phyloP scores from a whole-genome alignment of 352 stramenopile genomes.

The Phytophthora idaei region DNA sequence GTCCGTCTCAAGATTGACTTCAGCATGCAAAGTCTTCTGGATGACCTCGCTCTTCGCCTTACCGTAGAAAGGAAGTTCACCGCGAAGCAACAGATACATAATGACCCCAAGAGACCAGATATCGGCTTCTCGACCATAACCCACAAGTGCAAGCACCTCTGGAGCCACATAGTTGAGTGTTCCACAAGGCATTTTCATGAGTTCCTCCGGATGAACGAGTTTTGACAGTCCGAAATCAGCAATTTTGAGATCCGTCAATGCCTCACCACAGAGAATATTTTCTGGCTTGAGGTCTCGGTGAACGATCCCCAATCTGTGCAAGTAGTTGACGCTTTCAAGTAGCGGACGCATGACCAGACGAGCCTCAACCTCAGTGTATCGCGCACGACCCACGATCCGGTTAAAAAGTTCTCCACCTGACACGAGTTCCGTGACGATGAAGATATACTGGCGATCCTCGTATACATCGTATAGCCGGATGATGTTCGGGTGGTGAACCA shows the following conservation, averaged over 20 bases:
- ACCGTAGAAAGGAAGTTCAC: constrained; percentile 91
- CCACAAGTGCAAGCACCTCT: constrained; percentile 88
- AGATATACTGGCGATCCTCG: constrained; percentile 94
- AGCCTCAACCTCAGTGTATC: constrained; percentile 91
- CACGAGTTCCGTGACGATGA: constrained; percentile 98
- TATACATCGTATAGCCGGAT: constrained; percentile 91
- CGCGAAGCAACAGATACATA: constrained; percentile 91
- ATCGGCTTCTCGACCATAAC: constrained; percentile 91
- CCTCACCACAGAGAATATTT: constrained; percentile 90
- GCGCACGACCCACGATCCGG: constrained; percentile 89
- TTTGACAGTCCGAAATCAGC: constrained; percentile 95
- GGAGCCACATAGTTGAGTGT: constrained; percentile 95
- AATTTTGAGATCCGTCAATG: constrained; percentile 89
- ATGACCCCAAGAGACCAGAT: constrained; percentile 94
- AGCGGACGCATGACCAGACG: constrained; percentile 87
- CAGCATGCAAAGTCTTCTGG: constrained; percentile 88
- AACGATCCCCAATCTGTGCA: constrained; percentile 92
- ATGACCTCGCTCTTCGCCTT: constrained; percentile 93
- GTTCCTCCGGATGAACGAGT: constrained; percentile 90
- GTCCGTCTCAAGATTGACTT: constrained; percentile 83
- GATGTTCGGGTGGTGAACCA: constrained; percentile 91
- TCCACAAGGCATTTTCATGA: constrained; percentile 94
- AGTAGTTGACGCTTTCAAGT: constrained; percentile 90
- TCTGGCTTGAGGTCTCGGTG: constrained; percentile 91
- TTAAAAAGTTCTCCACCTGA: constrained; percentile 97